phyloP scores from a whole-genome alignment of 2,329 filamentous ascomycete genomes.

The Colletotrichum eleusines region DNA sequence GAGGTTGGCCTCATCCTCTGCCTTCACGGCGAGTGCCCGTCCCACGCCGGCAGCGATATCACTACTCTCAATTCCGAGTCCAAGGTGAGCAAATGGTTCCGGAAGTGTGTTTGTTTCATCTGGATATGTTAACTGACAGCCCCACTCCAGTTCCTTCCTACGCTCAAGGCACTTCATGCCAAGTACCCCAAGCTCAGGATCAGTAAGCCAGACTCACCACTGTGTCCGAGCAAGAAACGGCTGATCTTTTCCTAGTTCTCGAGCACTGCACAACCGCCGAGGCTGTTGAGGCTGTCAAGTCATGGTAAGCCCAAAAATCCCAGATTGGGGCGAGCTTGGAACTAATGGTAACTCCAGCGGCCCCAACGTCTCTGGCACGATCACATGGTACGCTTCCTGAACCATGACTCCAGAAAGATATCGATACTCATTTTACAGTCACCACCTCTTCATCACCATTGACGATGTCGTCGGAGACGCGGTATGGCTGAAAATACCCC shows the following conservation, averaged over 20 bases:
- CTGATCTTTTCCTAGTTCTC: constrained; percentile 56
- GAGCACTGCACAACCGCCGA: constrained; percentile 92
- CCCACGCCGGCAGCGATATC: constrained; percentile 54
- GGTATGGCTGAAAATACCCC: constrained; percentile 34
- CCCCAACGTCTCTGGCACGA: constrained; percentile 72
- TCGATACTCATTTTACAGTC: constrained; percentile 61
- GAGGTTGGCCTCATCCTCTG: constrained; percentile 85
- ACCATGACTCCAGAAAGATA: not conserved
- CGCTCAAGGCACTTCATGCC: constrained; percentile 77
- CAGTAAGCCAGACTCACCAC: constrained; percentile 11
- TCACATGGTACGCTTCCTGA: constrained; percentile 48
- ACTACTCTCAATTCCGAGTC: constrained; percentile 78
- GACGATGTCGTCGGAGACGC: constrained; percentile 75
- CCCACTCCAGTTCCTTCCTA: constrained; percentile 77
- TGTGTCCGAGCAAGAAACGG: too few relatives aligned
- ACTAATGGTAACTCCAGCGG: constrained; percentile 71
- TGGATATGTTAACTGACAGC: not conserved
- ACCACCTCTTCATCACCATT: constrained; percentile 85
- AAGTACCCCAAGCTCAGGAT: constrained; percentile 80
- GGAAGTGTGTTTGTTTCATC: not conserved
- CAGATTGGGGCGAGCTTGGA: not conserved
- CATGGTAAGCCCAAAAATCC: constrained; percentile 4
- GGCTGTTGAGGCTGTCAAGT: constrained; percentile 78
- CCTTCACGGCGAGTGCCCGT: constrained; percentile 88
- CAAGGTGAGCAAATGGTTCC: constrained; percentile 45